Conservation (phyloP, 495 filamentous ascomycete genomes). For the Trichoderma virens region DNA sequence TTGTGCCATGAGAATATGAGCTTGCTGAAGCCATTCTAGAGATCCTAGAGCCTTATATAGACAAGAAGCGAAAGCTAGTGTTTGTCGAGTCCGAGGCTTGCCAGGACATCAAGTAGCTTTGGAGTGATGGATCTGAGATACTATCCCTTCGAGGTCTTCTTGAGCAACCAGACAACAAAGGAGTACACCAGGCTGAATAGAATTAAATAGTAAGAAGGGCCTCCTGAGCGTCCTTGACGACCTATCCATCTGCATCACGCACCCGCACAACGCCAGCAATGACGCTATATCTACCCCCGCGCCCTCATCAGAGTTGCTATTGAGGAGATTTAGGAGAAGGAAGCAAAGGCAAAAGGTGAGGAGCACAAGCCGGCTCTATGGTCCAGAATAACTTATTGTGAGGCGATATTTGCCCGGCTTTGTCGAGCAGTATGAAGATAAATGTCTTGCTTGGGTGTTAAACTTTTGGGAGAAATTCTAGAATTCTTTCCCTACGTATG, state of each 20-base stretch:
- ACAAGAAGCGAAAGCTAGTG: slow-evolving; percentile 53
- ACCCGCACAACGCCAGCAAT: slow-evolving; percentile 88
- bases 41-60: slow-evolving; percentile 22
- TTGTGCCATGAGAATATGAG: slow-evolving; percentile 13
- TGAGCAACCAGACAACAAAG: slow-evolving; percentile 63
- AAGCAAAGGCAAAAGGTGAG: not conserved
- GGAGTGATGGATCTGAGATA: slow-evolving; percentile 50
- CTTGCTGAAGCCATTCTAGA: slow-evolving; percentile 16
- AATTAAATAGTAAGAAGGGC: slow-evolving; percentile 39
- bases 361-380: slow-evolving; percentile 5
- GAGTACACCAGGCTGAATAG: slow-evolving; percentile 54
- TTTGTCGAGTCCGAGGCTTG: slow-evolving; percentile 71
- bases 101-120: slow-evolving; percentile 60
- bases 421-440: too few species aligned
- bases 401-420: too few species aligned
- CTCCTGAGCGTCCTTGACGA: slow-evolving; percentile 55
- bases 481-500: too few species aligned
- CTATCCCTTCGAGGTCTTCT: slow-evolving; percentile 42
- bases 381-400: too few species aligned
- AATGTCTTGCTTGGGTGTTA: too few species aligned
- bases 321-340: slow-evolving; percentile 19
- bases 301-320: slow-evolving; percentile 63
- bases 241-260: slow-evolving; percentile 51
- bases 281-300: slow-evolving; percentile 82
- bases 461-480: too few species aligned